Percentiles rank a stretch among this genome's conserved stretches.
Evolutionary conservation across 176 grass and related monocot species (phyloP).

Genomic region (Oryza meridionalis): DNA sequence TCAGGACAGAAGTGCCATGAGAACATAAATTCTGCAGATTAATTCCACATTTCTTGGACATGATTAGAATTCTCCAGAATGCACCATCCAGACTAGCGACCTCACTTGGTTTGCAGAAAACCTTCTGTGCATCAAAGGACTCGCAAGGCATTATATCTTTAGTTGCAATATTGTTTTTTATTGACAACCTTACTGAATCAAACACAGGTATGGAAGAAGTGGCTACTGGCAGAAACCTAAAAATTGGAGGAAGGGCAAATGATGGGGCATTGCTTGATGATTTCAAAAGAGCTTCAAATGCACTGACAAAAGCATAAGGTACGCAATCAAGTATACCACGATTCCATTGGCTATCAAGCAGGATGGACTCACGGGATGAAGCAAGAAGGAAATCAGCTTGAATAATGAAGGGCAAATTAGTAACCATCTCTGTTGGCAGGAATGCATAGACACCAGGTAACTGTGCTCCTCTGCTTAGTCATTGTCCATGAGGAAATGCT

Average conservation of each 20-base stretch:
- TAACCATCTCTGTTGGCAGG: conserved; percentile 80
- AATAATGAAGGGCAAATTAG: conserved; percentile 72
- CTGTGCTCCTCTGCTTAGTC: conserved; percentile 43
- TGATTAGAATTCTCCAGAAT: conserved; percentile 60
- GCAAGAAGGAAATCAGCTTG: conserved; percentile 77
- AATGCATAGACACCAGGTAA: conserved; percentile 65
- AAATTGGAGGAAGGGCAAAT: conserved; percentile 48
- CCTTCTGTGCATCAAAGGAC: conserved; percentile 48
- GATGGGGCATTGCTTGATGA: conserved; percentile 46
- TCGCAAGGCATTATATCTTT: conserved; percentile 69
- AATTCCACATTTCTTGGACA: conserved; percentile 40
- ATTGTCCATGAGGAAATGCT: conserved; percentile 55
- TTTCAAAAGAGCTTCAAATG: conserved; percentile 61
- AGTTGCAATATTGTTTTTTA: conserved; percentile 52
- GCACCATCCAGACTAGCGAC: conserved; percentile 43
- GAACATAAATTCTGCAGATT: conserved; percentile 51
- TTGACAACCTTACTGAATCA: conserved; percentile 51
- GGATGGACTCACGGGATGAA: conserved; percentile 67
- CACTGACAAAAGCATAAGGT: conserved; percentile 66
- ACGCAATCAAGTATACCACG: conserved; percentile 72
- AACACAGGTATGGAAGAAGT: conserved; percentile 45
- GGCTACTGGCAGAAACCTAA: conserved; percentile 54
- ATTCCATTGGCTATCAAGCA: conserved; percentile 69
- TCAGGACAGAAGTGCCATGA: conserved; percentile 61
- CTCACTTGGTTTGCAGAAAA: conserved; percentile 63